Percentiles rank a stretch among this genome's conserved stretches.
phyloP scores from a whole-genome alignment of 2,329 filamentous ascomycete genomes.

The Ascochyta koolunga region DNA sequence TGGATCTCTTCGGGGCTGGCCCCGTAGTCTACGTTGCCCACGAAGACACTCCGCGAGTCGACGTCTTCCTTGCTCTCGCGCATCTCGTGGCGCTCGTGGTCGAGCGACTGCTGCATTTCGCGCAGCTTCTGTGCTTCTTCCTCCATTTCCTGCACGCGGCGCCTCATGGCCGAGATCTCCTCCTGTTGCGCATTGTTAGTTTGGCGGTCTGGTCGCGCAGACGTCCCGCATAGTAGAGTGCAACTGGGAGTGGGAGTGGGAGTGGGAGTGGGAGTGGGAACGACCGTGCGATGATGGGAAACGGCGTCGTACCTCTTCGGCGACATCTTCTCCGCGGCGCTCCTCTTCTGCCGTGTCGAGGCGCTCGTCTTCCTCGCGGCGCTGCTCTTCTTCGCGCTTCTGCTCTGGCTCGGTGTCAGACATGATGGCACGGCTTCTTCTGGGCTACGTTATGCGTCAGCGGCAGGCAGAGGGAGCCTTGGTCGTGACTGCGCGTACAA shows the following conservation, averaged over 20 bases:
- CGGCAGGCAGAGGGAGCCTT: neutral
- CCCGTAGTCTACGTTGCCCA: conserved; percentile 97
- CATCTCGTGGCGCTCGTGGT: conserved; percentile 81
- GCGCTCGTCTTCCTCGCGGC: conserved; percentile 41
- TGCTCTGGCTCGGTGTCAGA: conserved; percentile 39
- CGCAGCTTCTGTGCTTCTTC: conserved; percentile 64
- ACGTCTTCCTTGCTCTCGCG: conserved; percentile 95
- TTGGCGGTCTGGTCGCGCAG: neutral
- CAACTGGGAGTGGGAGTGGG: too few species aligned
- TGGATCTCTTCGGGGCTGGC: conserved; percentile 98
- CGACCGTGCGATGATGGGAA: neutral
- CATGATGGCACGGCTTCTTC: conserved; percentile 23
- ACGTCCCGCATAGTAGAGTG: neutral
- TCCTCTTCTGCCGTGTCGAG: conserved; percentile 43
- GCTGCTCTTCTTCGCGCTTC: conserved; percentile 41
- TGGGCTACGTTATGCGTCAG: conserved; percentile 12
- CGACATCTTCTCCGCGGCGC: conserved; percentile 32
- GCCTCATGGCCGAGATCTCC: conserved; percentile 58
- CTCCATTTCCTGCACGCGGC: conserved; percentile 62
- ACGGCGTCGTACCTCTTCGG: conserved; percentile 43
- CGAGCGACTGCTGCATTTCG: conserved; percentile 67
- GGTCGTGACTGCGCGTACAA: conserved; percentile 5
- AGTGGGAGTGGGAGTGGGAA: neutral
- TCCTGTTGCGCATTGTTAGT: conserved; percentile 33
- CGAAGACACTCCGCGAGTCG: conserved; percentile 94